phyloP scores from a whole-genome alignment of 805 yeast species.

The Kuraishia cidri region DNA sequence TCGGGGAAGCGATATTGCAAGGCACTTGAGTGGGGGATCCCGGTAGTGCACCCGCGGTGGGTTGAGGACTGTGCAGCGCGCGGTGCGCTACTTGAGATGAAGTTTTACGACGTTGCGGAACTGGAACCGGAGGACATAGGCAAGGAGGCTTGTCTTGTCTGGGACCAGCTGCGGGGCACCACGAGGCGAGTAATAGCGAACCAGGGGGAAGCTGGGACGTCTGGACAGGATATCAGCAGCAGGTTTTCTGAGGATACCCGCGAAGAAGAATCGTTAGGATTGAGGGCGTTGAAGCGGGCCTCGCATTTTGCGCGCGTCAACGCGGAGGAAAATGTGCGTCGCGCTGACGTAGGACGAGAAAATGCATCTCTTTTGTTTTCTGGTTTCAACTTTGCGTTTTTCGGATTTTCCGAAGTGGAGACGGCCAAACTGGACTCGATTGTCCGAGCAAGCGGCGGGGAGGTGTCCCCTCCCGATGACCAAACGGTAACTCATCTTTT shows the following conservation, averaged over 20 bases:
- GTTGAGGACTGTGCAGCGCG: conserved; percentile 34
- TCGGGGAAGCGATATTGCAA: conserved; percentile 43
- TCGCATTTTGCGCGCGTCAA: not conserved
- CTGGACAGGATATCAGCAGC: not conserved
- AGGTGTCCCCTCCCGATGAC: conserved; percentile 8
- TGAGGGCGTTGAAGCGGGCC: conserved; percentile 2
- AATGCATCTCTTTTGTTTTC: conserved; percentile 10
- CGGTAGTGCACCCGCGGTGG: conserved; percentile 44
- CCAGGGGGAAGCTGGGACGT: no score
- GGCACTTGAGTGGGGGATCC: conserved; percentile 43
- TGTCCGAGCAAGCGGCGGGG: conserved; percentile 37
- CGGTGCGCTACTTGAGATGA: conserved; percentile 29
- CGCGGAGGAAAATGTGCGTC: not conserved
- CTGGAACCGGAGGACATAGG: conserved; percentile 13
- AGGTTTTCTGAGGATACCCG: not conserved
- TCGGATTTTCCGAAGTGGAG: conserved; percentile 31
- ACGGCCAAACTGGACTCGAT: conserved; percentile 26
- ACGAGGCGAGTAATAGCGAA: no score
- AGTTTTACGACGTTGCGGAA: conserved; percentile 26
- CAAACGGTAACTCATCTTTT: conserved; percentile 8
- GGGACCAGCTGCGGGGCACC: conserved; percentile 17
- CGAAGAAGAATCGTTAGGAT: conserved; percentile 4
- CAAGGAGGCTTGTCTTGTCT: conserved; percentile 22
- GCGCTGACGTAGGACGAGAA: no score
- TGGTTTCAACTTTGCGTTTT: conserved; percentile 30